These are phyloP conservation scores for Cichorium intybus DNA, from an alignment of 140 eudicot species.

Conservation along the genomic window DNA sequence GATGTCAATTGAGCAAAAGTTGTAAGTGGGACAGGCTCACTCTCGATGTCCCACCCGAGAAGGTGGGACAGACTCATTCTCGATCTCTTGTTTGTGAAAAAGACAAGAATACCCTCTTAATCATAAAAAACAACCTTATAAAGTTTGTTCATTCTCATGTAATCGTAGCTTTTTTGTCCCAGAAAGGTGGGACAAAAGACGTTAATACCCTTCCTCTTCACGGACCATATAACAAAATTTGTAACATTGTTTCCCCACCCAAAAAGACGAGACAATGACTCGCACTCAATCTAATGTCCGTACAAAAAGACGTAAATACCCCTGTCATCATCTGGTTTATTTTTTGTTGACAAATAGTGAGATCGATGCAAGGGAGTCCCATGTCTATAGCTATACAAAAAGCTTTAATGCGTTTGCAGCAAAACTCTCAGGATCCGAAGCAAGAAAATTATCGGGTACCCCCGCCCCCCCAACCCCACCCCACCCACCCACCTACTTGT, in stretches of 20 bases:
- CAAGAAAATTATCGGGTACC: slow-evolving; percentile 60
- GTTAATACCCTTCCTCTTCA: no score
- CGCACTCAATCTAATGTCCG: not conserved
- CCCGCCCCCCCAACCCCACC: no score
- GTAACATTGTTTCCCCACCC: no score
- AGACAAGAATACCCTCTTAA: no score
- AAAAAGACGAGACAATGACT: not conserved
- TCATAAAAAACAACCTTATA: no score
- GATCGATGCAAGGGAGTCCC: slow-evolving; percentile 58
- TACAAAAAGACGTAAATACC: not conserved
- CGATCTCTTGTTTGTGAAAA: no score
- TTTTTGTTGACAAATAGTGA: slow-evolving; percentile 48
- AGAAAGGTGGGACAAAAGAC: not conserved
- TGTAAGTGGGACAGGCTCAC: no score
- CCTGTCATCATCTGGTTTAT: not conserved
- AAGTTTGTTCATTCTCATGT: no score
- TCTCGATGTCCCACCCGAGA: no score
- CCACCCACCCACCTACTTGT: not conserved
- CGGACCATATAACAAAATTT: no score
- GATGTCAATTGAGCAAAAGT: not conserved
- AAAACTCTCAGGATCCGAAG: slow-evolving; percentile 69
- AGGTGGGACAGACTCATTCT: no score
- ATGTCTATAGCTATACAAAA: slow-evolving; percentile 77
- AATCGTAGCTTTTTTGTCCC: not conserved
- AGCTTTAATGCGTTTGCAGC: slow-evolving; percentile 95